Evolutionary conservation across 345 rosid species (phyloP).

Genomic region (Eucalyptus curtisii): DNA sequence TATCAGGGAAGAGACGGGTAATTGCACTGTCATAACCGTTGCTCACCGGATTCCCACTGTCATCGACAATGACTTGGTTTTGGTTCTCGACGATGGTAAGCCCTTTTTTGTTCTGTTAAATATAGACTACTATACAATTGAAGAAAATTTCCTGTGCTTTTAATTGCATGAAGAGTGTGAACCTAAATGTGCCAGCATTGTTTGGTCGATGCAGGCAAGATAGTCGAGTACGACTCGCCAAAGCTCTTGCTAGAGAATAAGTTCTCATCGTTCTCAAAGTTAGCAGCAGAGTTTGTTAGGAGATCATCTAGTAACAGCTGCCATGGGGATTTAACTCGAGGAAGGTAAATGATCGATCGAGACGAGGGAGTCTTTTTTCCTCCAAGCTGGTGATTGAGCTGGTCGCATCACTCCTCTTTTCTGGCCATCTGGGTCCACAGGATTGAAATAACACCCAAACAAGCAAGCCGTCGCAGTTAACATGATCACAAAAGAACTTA

Average conservation of each 20-base stretch:
- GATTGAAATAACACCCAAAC: not conserved
- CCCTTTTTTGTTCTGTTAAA: not conserved
- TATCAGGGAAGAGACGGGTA: slow-evolving; percentile 57
- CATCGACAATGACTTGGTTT: slow-evolving; percentile 69
- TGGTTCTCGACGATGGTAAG: slow-evolving; percentile 76
- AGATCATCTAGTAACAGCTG: slow-evolving; percentile 31
- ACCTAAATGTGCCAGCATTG: not conserved
- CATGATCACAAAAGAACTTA: not conserved
- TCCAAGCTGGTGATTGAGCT: not conserved
- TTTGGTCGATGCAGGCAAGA: slow-evolving; percentile 25
- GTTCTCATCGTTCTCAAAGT: slow-evolving; percentile 51
- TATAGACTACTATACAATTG: slow-evolving; percentile 8
- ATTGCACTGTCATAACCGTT: slow-evolving; percentile 72
- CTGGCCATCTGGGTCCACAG: not conserved
- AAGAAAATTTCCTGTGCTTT: slow-evolving; percentile 38
- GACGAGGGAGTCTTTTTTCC: not conserved
- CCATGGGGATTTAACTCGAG: not conserved
- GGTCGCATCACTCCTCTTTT: not conserved
- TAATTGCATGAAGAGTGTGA: slow-evolving; percentile 2
- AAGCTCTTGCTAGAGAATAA: slow-evolving; percentile 35
- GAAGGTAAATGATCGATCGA: not conserved
- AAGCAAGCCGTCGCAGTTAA: not conserved
- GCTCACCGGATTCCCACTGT: slow-evolving; percentile 86
- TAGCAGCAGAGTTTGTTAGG: slow-evolving; percentile 45
- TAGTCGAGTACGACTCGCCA: slow-evolving; percentile 33